Percentiles rank a stretch among this genome's conserved stretches.
phyloP scores from a whole-genome alignment of 2,329 filamentous ascomycete genomes.

The Aspergillus sp. region DNA sequence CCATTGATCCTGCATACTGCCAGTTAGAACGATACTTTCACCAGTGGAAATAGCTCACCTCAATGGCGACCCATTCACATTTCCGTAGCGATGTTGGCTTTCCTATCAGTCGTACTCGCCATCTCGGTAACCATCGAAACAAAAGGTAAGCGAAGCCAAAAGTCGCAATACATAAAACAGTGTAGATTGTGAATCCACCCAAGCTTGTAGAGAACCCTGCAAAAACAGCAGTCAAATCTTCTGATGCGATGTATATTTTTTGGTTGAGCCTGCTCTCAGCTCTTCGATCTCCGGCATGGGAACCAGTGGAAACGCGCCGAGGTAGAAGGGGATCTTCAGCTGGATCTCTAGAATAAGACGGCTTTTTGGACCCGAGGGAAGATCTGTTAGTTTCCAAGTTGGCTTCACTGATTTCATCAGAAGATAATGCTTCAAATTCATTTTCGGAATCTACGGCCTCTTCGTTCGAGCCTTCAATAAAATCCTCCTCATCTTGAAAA shows the following conservation, averaged over 20 bases:
- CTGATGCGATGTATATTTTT: slow-evolving; percentile 87
- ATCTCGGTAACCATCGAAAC: slow-evolving; percentile 83
- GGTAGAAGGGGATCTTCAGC: slow-evolving; percentile 61
- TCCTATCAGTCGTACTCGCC: slow-evolving; percentile 75
- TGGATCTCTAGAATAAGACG: slow-evolving; percentile 39
- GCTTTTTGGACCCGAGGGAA: slow-evolving; percentile 27
- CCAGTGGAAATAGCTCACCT: slow-evolving; percentile 47
- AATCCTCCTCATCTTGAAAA: slow-evolving; percentile 69
- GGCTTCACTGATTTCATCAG: slow-evolving; percentile 34
- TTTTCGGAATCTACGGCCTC: slow-evolving; percentile 39
- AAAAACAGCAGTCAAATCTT: slow-evolving; percentile 90
- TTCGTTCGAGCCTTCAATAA: slow-evolving; percentile 47
- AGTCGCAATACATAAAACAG: slow-evolving; percentile 65
- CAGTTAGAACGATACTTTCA: slow-evolving; percentile 13
- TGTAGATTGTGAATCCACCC: slow-evolving; percentile 65
- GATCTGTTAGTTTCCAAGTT: slow-evolving; percentile 32
- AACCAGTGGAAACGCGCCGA: slow-evolving; percentile 65
- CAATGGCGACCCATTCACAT: slow-evolving; percentile 88
- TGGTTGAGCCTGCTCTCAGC: slow-evolving; percentile 67
- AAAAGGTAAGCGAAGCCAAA: slow-evolving; percentile 77
- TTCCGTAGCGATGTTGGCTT: slow-evolving; percentile 62
- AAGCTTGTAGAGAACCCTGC: slow-evolving; percentile 81
- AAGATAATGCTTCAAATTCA: slow-evolving; percentile 39
- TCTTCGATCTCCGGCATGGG: slow-evolving; percentile 59
- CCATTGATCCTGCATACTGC: slow-evolving; percentile 73